Percentiles rank a stretch among this genome's conserved stretches.
phyloP scores from a whole-genome alignment of 129 eudicot species.

The Mikania micrantha region DNA sequence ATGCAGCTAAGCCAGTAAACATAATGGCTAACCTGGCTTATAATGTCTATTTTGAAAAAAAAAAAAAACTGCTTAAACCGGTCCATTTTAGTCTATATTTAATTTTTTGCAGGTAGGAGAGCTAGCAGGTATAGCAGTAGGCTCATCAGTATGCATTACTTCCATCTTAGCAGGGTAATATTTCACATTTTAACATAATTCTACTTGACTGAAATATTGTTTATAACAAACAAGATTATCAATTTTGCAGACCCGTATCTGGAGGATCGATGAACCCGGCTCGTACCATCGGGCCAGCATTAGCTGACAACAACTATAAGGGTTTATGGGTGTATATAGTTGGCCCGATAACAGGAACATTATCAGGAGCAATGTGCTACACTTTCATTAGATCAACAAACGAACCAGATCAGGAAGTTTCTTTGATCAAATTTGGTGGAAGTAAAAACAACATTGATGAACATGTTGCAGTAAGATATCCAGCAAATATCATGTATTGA shows the following conservation, averaged over 20 bases:
- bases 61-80: too few species aligned
- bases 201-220: not conserved
- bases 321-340: slow-evolving; percentile 73
- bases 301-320: slow-evolving; percentile 56
- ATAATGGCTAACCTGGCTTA: too few species aligned
- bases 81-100: too few species aligned
- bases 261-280: slow-evolving; percentile 99
- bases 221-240: not conserved
- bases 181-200: not conserved
- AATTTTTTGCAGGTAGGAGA: slow-evolving; percentile 52
- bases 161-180: slow-evolving; percentile 83
- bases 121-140: slow-evolving; percentile 85
- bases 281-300: slow-evolving; percentile 69
- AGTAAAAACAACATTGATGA: slow-evolving; percentile 36
- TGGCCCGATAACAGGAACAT: slow-evolving; percentile 67
- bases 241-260: slow-evolving; percentile 44
- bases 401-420: slow-evolving; percentile 27
- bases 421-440: slow-evolving; percentile 40
- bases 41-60: too few species aligned
- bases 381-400: slow-evolving; percentile 47
- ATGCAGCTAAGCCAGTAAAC: too few species aligned
- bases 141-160: slow-evolving; percentile 90
- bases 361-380: slow-evolving; percentile 56
- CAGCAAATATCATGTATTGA: not conserved
- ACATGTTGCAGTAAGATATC: not conserved